A percentile compares a stretch with the other conserved stretches of the same genome.
phyloP scores from a whole-genome alignment of 192 early-diverging fungal species.

The Linnemannia zychae region DNA sequence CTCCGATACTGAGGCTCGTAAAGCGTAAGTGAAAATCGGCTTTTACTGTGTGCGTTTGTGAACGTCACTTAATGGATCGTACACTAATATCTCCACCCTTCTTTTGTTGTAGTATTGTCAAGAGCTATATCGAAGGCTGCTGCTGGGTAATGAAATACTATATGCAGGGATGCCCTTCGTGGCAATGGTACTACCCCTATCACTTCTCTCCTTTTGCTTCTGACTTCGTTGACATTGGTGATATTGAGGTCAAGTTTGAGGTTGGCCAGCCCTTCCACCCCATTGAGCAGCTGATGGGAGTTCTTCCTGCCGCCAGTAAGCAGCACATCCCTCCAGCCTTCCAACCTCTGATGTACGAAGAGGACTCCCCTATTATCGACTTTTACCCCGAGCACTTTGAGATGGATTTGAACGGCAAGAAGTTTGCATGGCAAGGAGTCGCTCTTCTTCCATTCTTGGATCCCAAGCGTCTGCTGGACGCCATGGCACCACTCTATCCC shows the following conservation, averaged over 20 bases:
- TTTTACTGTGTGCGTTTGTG: not conserved
- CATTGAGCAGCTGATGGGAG: slow-evolving; percentile 98
- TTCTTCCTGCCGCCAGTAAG: slow-evolving; percentile 86
- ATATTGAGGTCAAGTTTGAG: slow-evolving; percentile 84
- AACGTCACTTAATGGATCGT: not conserved
- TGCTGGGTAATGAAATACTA: slow-evolving; percentile 98
- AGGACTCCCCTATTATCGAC: slow-evolving; percentile 89
- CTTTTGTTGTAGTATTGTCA: slow-evolving; percentile 62
- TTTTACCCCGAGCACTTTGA: slow-evolving; percentile 96
- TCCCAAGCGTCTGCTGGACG: slow-evolving; percentile 80
- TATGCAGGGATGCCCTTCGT: slow-evolving; percentile 86
- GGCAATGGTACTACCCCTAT: slow-evolving; percentile 99
- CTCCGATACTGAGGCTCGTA: slow-evolving; percentile 66
- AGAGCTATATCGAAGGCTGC: slow-evolving; percentile 92
- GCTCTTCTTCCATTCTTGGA: slow-evolving; percentile 97
- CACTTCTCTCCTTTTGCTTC: slow-evolving; percentile 94
- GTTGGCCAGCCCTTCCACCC: slow-evolving; percentile 88
- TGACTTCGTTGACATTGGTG: slow-evolving; percentile 83
- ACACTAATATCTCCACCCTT: not conserved
- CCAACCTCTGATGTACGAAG: slow-evolving; percentile 84
- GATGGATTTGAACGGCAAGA: slow-evolving; percentile 88
- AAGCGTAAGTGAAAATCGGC: slow-evolving; percentile 58
- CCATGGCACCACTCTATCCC: slow-evolving; percentile 75
- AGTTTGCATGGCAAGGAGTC: slow-evolving; percentile 94
- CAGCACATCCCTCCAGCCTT: slow-evolving; percentile 77